These are phyloP conservation scores for Lichenothelia convexa DNA, from an alignment of 495 filamentous ascomycete genomes.

Conservation along the genomic window DNA sequence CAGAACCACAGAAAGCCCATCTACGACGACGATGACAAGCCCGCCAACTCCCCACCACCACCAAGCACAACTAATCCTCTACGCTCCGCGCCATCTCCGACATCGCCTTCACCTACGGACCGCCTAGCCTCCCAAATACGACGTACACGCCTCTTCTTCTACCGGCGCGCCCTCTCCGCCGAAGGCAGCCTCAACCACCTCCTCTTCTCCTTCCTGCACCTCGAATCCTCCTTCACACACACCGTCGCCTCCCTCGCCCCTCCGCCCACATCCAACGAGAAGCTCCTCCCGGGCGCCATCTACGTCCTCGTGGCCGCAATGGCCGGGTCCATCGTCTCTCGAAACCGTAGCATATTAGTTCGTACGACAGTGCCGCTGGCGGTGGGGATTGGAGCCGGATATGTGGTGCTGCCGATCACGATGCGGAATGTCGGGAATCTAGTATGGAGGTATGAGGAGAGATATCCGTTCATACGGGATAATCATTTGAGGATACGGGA, in stretches of 20 bases:
- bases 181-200: slow-evolving; percentile 63
- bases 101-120: slow-evolving; percentile 56
- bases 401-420: slow-evolving; percentile 23
- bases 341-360: slow-evolving; percentile 69
- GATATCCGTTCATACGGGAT: slow-evolving; percentile 58
- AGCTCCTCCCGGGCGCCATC: slow-evolving; percentile 63
- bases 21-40: slow-evolving; percentile 52
- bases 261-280: slow-evolving; percentile 60
- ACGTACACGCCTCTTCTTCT: slow-evolving; percentile 59
- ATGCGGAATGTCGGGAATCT: slow-evolving; percentile 68
- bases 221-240: slow-evolving; percentile 68
- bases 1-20: slow-evolving; percentile 57
- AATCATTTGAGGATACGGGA: slow-evolving; percentile 51
- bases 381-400: slow-evolving; percentile 20
- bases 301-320: slow-evolving; percentile 86
- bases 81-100: slow-evolving; percentile 10
- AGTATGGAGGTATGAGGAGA: slow-evolving; percentile 77
- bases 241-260: slow-evolving; percentile 79
- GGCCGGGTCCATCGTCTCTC: slow-evolving; percentile 72
- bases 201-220: slow-evolving; percentile 53
- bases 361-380: slow-evolving; percentile 40
- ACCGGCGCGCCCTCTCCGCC: slow-evolving; percentile 47
- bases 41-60: slow-evolving; percentile 17
- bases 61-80: slow-evolving; percentile 15
- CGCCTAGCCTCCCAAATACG: slow-evolving; percentile 72